phyloP scores from a whole-genome alignment of 2,329 filamentous ascomycete species.

The Aspergillus viridinutans region DNA sequence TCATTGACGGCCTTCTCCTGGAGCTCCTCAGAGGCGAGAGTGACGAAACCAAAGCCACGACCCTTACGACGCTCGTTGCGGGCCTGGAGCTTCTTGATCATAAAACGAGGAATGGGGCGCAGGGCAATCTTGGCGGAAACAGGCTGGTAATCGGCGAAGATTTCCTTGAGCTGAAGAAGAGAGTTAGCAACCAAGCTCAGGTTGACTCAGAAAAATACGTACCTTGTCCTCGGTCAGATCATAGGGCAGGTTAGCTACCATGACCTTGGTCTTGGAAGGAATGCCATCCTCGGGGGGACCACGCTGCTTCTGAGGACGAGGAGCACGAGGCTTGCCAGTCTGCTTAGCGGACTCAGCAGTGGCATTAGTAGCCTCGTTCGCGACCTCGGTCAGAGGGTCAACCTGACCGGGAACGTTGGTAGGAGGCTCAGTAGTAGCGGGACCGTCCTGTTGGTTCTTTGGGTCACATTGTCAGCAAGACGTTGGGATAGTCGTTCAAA shows the following conservation, averaged over 20 bases:
- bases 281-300: constrained; percentile 96
- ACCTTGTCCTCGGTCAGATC: constrained; percentile 98
- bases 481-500: no score
- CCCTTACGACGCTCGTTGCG: constrained; percentile 98
- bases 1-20: constrained; percentile 95
- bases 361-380: constrained; percentile 36
- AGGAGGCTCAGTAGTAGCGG: constrained; percentile 22
- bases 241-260: constrained; percentile 99
- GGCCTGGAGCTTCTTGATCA: constrained; percentile 99
- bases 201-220: constrained; percentile 24
- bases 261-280: constrained; percentile 99
- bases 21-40: constrained; percentile 86
- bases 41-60: constrained; percentile 97
- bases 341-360: constrained; percentile 42
- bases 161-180: constrained; percentile 77
- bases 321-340: constrained; percentile 39
- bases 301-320: constrained; percentile 69
- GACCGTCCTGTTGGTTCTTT: constrained; percentile 21
- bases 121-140: constrained; percentile 97
- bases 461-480: not conserved
- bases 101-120: constrained; percentile 96
- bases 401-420: constrained; percentile 15
- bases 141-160: constrained; percentile 89
- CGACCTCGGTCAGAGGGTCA: constrained; percentile 17
- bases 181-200: constrained; percentile 20